Evolutionary conservation across 768 basidiomycete species (phyloP).

Genomic region (Suillus weaverae): DNA sequence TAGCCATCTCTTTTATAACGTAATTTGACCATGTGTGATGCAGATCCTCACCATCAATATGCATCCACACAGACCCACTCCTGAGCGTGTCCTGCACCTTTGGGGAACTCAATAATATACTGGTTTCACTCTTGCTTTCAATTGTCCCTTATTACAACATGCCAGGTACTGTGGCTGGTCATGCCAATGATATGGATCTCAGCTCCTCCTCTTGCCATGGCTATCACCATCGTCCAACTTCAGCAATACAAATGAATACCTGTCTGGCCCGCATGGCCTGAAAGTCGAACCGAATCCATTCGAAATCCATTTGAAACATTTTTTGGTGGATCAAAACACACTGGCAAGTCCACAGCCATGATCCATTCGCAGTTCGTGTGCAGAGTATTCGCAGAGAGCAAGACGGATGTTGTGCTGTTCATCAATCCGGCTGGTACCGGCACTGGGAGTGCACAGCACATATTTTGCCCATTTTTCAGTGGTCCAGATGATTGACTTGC

Average conservation of each 20-base stretch:
- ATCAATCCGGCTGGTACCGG: conserved; percentile 60
- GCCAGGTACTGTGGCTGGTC: conserved; percentile 57
- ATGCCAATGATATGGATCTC: conserved; percentile 55
- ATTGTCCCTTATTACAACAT: conserved; percentile 80
- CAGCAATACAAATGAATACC: conserved; percentile 28
- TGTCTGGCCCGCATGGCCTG: conserved; percentile 15
- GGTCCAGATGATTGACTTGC: conserved; percentile 94
- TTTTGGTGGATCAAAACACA: conserved; percentile 52
- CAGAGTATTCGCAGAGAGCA: conserved; percentile 69
- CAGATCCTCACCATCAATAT: too few species aligned
- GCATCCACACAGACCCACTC: conserved; percentile 66
- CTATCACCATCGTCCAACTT: conserved; percentile 38
- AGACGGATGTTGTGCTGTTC: conserved; percentile 80
- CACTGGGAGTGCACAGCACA: conserved; percentile 44
- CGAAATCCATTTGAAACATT: conserved; percentile 80
- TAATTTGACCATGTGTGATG: too few species aligned
- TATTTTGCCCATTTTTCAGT: conserved; percentile 91
- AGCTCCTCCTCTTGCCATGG: conserved; percentile 90
- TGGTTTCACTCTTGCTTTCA: conserved; percentile 66
- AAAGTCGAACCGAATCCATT: conserved; percentile 58
- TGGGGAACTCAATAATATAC: conserved; percentile 64
- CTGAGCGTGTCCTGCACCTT: conserved; percentile 78
- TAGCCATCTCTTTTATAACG: too few species aligned
- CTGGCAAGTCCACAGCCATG: conserved; percentile 52
- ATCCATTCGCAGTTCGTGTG: conserved; percentile 85